Evolutionary conservation across 129 eudicot species (phyloP).

Genomic region (Sambucus nigra): DNA sequence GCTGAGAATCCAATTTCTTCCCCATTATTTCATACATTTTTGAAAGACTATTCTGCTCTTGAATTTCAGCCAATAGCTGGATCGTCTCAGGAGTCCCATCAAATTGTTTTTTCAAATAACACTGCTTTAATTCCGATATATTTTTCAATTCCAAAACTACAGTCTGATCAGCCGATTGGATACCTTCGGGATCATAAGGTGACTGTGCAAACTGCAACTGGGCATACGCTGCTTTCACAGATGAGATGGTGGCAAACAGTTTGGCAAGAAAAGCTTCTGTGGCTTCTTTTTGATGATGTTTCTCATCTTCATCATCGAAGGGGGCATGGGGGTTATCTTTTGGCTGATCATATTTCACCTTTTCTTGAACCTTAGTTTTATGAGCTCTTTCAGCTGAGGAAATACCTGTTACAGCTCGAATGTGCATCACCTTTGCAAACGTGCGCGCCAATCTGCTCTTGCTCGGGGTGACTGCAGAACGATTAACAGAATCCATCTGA

Average conservation of each 20-base stretch:
- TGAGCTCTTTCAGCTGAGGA: slow-evolving; percentile 28
- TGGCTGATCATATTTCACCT: slow-evolving; percentile 13
- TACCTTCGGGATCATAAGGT: slow-evolving; percentile 75
- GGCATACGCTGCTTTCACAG: slow-evolving; percentile 73
- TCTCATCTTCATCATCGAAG: slow-evolving; percentile 29
- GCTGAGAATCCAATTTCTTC: slow-evolving; percentile 56
- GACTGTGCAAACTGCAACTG: slow-evolving; percentile 65
- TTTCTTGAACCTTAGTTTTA: slow-evolving; percentile 24
- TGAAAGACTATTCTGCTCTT: slow-evolving; percentile 53
- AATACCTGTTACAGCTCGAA: slow-evolving; percentile 43
- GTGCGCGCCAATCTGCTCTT: slow-evolving; percentile 53
- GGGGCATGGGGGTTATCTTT: slow-evolving; percentile 5
- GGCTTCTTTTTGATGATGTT: slow-evolving; percentile 18
- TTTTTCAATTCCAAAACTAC: slow-evolving; percentile 62
- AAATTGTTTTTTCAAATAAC: slow-evolving; percentile 53
- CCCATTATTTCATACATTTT: slow-evolving; percentile 45
- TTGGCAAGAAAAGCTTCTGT: slow-evolving; percentile 65
- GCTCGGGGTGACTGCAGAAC: slow-evolving; percentile 33
- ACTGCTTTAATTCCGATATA: slow-evolving; percentile 60
- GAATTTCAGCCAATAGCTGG: slow-evolving; percentile 38
- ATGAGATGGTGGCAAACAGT: slow-evolving; percentile 54
- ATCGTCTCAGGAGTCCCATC: slow-evolving; percentile 49
- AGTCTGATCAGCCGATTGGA: slow-evolving; percentile 63
- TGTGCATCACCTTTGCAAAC: slow-evolving; percentile 61
- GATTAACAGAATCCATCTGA: slow-evolving; percentile 68